Evolutionary conservation across 352 stramenopile species (phyloP).

Genomic region (Phytophthora fragariaefolia): DNA sequence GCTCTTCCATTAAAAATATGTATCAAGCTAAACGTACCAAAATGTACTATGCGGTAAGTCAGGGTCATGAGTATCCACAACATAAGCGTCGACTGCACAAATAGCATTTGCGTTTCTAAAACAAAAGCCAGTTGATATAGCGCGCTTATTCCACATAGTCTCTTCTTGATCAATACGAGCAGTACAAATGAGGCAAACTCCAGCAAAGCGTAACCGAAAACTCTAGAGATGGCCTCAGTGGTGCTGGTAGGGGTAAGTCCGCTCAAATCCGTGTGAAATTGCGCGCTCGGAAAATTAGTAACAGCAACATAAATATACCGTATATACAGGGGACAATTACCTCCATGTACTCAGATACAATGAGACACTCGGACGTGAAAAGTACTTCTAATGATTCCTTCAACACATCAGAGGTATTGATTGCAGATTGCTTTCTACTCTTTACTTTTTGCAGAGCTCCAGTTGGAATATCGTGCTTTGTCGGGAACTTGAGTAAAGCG

Average conservation of each 20-base stretch:
- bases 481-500: too few relatives aligned
- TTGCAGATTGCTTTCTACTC: constrained; percentile 11
- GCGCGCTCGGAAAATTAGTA: constrained; percentile 29
- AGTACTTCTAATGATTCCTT: constrained; percentile 29
- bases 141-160: constrained; percentile 22
- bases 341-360: constrained; percentile 52
- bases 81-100: constrained; percentile 36
- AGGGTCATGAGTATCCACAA: constrained; percentile 36
- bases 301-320: constrained; percentile 23
- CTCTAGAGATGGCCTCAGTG: constrained; percentile 4
- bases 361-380: constrained; percentile 46
- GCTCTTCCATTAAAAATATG: too few relatives aligned
- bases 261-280: constrained; percentile 43
- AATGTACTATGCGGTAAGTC: constrained; percentile 33
- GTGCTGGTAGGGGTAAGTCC: constrained; percentile 15
- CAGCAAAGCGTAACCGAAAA: constrained; percentile 34
- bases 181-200: constrained; percentile 39
- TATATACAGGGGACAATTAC: constrained; percentile 43
- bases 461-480: neutral
- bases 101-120: constrained; percentile 36
- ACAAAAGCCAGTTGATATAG: constrained; percentile 47
- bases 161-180: constrained; percentile 18
- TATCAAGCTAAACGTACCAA: constrained; percentile 25
- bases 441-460: neutral
- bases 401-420: constrained; percentile 15